phyloP scores from a whole-genome alignment of 2,329 filamentous ascomycete genomes.

The Macrophomina pseudophaseolina region DNA sequence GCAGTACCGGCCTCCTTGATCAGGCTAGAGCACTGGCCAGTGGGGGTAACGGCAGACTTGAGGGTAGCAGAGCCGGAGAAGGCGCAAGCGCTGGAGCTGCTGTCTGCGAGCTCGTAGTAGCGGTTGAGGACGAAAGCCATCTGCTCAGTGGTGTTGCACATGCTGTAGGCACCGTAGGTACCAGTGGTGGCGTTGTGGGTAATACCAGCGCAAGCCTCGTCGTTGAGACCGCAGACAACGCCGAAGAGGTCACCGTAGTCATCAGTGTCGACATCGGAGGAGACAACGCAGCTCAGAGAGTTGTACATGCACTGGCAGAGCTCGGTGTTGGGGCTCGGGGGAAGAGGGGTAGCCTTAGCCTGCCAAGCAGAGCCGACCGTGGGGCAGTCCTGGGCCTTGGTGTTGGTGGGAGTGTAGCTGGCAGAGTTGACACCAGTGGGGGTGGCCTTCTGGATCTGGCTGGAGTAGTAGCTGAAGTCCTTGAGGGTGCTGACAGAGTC shows the following conservation, averaged over 20 bases:
- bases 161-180: slow-evolving; percentile 76
- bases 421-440: slow-evolving; percentile 69
- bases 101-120: slow-evolving; percentile 68
- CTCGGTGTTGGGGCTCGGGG: slow-evolving; percentile 76
- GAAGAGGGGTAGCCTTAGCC: slow-evolving; percentile 69
- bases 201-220: slow-evolving; percentile 70
- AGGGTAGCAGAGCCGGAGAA: slow-evolving; percentile 71
- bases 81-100: slow-evolving; percentile 66
- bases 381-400: slow-evolving; percentile 73
- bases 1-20: slow-evolving; percentile 68
- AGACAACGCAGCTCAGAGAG: slow-evolving; percentile 72
- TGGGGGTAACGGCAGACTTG: slow-evolving; percentile 54
- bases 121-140: slow-evolving; percentile 75
- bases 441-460: slow-evolving; percentile 69
- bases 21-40: slow-evolving; percentile 61
- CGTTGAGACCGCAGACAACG: slow-evolving; percentile 68
- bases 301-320: slow-evolving; percentile 88
- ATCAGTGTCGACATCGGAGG: slow-evolving; percentile 59
- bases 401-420: slow-evolving; percentile 77
- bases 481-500: slow-evolving; percentile 68
- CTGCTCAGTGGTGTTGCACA: slow-evolving; percentile 74
- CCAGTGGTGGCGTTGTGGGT: slow-evolving; percentile 69
- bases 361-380: slow-evolving; percentile 68
- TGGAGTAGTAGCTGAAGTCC: slow-evolving; percentile 76
- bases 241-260: slow-evolving; percentile 73